A percentile compares a stretch with the other conserved stretches of the same genome.
Conservation (phyloP, 805 yeast species). For the Metschnikowia peoriensis region DNA sequence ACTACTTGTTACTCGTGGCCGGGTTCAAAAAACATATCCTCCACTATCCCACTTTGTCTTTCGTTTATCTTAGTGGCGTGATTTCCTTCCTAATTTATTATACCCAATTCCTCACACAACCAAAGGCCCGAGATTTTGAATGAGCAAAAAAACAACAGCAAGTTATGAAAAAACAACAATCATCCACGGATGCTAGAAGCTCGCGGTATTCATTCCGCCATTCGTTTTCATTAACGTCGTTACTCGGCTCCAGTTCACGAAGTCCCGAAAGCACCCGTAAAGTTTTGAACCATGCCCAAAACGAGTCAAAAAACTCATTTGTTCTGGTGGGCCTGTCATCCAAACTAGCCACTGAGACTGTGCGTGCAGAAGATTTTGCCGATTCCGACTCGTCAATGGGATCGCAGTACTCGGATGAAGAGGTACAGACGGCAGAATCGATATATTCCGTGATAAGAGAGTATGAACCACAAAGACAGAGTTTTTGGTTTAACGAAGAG, state of each 20-base stretch:
- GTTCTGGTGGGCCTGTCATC: constrained; percentile 1
- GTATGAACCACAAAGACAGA: constrained; percentile 18
- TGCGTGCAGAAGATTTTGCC: constrained; percentile 37
- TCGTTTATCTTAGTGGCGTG: constrained; percentile 1
- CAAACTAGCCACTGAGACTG: background rate
- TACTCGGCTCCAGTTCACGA: constrained; percentile 3
- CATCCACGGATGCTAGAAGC: constrained; percentile 1
- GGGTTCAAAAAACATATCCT: background rate
- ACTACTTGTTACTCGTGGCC: background rate
- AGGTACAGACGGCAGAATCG: constrained; percentile 24
- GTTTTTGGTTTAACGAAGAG: constrained; percentile 13
- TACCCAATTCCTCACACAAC: background rate
- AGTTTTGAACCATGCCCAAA: background rate
- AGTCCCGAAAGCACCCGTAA: constrained; percentile 9
- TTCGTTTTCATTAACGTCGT: constrained; percentile 6
- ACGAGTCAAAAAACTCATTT: constrained; percentile 11
- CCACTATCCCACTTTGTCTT: background rate
- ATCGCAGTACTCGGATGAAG: constrained; percentile 11
- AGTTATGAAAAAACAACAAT: background rate
- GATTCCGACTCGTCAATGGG: constrained; percentile 29
- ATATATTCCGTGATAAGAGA: constrained; percentile 33
- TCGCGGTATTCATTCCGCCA: constrained; percentile 5
- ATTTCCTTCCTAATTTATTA: background rate
- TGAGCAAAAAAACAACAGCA: background rate
- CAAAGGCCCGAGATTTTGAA: background rate